Evolutionary conservation across 768 basidiomycete genomes (phyloP), one percentile per base, ranked within the genome.

Genomic region (Amanita subjunquillea): DNA sequence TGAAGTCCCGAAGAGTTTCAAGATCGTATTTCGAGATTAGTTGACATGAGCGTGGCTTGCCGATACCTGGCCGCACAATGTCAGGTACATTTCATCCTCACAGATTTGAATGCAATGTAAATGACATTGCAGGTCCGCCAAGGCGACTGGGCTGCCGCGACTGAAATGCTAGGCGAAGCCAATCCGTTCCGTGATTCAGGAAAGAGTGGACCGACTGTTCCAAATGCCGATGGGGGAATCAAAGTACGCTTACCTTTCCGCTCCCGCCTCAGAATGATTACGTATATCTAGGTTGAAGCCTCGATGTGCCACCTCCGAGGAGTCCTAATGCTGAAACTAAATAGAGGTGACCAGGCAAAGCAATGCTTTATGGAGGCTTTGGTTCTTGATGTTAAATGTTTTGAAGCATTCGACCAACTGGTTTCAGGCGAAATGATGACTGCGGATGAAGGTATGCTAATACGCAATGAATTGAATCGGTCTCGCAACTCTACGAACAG

Each of bases 301-400:
- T 96, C 95, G 2, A 94, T 97, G 83, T 97, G 95, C 62, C 85
- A 95, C 62, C 73, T 99, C 15, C 82, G 96, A 51, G 96, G 94
- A 10, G 69, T 96, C 22, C 75, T 99, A 17, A 95, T 97, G 83
- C 83, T 94, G 50, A 94, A 96, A 62, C 75, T 97, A 13, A 93
- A 91, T 60, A 85, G 92, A 9, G 83, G 85, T 20, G 87, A 92
- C 48, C 80, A 87, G 59, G 96, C 96, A 1, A 98, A 98, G 64
- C 76, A 88, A 48, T 91, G 90, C 59, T 96, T 97, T 62, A 86
- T 96, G 83, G 95, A 99, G 62, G 94, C 96, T 1, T 75, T 99
- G 20, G 79, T 87, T 2, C 74, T 97, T 20, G 96, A 99, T 58
- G 91, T 97, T 32, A 96, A 96, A 67, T 98, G 95, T 65, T 98